phyloP scores from a whole-genome alignment of 1,284 basidiomycete species.

The Trametes versicolor region DNA sequence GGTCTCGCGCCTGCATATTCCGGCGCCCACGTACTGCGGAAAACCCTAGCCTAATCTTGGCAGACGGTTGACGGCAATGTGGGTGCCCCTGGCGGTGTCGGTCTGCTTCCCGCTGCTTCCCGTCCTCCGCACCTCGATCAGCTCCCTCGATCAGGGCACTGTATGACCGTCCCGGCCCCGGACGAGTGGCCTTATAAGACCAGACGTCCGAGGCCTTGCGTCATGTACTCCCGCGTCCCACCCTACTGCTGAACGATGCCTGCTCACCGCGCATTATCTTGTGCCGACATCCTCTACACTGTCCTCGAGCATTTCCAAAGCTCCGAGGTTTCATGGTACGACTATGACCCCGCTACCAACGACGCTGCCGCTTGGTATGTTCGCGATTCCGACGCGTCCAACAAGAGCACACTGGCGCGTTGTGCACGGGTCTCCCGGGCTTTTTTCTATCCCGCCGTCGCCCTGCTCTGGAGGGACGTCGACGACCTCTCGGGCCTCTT shows the following conservation, averaged over 20 bases:
- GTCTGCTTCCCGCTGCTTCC: background rate
- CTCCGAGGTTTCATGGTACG: constrained; percentile 21
- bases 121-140: constrained; percentile 5
- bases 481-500: constrained; percentile 23
- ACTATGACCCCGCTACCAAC: constrained; percentile 24
- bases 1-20: background rate
- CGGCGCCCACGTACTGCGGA: background rate
- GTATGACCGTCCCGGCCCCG: background rate
- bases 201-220: background rate
- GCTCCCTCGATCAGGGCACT: background rate
- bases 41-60: background rate
- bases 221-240: background rate
- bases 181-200: background rate
- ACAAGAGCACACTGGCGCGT: constrained; percentile 18
- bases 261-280: constrained; percentile 18
- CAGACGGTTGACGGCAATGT: background rate
- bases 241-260: background rate
- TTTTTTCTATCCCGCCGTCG: constrained; percentile 26
- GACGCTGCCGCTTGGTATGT: constrained; percentile 21
- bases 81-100: background rate
- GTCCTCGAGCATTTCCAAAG: constrained; percentile 25
- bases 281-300: constrained; percentile 27
- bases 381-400: constrained; percentile 4
- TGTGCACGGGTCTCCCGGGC: constrained; percentile 28
- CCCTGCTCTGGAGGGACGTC: constrained; percentile 27